These are phyloP conservation scores for Nyctanthes arbortristis DNA, from an alignment of 257 asterid species.

Conservation along the genomic window DNA sequence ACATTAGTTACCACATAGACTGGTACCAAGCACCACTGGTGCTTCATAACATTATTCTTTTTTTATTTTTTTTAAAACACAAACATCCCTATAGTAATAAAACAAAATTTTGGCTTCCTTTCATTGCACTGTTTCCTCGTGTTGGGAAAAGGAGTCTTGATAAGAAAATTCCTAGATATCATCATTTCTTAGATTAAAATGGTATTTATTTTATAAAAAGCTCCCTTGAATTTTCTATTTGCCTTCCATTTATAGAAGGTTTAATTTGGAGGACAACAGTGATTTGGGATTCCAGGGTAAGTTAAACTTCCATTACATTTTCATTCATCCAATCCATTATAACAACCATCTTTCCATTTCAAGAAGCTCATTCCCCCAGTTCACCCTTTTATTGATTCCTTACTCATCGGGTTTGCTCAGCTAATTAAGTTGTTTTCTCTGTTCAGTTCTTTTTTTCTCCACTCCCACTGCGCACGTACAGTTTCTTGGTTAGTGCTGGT, in stretches of 20 bases:
- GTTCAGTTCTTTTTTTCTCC: neutral
- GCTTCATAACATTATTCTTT: too few species aligned
- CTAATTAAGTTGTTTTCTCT: neutral
- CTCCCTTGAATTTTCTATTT: neutral
- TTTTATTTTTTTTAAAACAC: too few species aligned
- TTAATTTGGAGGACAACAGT: neutral
- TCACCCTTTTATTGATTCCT: neutral
- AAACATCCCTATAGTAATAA: too few species aligned
- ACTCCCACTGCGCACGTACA: too few species aligned
- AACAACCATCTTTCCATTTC: neutral
- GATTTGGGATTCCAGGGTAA: constrained; percentile 18
- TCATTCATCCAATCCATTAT: neutral
- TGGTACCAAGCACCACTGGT: too few species aligned
- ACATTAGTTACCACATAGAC: too few species aligned
- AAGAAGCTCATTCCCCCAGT: neutral
- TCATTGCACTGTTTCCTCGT: neutral
- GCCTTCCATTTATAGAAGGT: constrained; percentile 40
- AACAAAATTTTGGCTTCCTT: neutral
- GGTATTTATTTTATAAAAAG: constrained; percentile 6
- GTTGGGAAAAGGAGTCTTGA: neutral
- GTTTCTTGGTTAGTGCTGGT: neutral
- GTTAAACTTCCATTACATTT: neutral
- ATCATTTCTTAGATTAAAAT: neutral
- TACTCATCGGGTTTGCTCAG: neutral
- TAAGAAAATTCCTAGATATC: constrained; percentile 14